Evolutionary conservation across 2,329 filamentous ascomycete genomes (phyloP), one percentile per base, ranked within the genome.

Genomic region (Septoria linicola): DNA sequence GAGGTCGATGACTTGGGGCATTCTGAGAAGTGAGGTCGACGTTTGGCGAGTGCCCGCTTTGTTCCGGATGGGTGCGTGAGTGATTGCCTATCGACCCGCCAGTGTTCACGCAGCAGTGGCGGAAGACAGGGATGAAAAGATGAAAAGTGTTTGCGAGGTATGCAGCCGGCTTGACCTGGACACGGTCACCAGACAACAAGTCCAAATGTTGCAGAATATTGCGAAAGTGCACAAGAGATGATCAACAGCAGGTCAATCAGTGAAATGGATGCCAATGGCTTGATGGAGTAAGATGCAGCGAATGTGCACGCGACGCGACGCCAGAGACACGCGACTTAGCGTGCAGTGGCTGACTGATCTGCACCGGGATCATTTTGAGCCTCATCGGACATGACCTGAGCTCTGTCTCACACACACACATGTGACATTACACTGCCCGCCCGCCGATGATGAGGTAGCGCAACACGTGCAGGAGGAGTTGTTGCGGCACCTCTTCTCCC

Each of bases 1-100:
- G 35, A 35, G 20, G 23, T 36, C 21, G 39, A 23, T 23, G 49
- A 32, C 8, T 8, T 45, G 14, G 36, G 41, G 13, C 39, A 39
- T 37, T 8, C 16, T 42, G 27, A 8, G 14, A 32, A 27, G 27
- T 25, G 20, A 31, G 23, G 36, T 11, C 41, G 36, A 5, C 8
- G 21, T 19, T 13, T 37, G 5, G 48, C 40, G 14, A 25, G 27
- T 40, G 41, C 21, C 20, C 19, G 17, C n/a, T 41, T 4, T 41
- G 37, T 6, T 21, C 20, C 20, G 37, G 8, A 10, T 14, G 11
- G 14, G 35, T 19, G 35, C 5, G 35, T 32, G 36, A 40, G 14
- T 39, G 25, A n/a, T 41, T 41, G 21, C 21, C 17, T 41, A 20
- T 14, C 14, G n/a, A 20, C 17, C 16, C 30, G 31, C 17, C 30